Evolutionary conservation across 2,329 filamentous ascomycete genomes (phyloP), one percentile per base, ranked within the genome.

Genomic region (Penicillium capsulatum): DNA sequence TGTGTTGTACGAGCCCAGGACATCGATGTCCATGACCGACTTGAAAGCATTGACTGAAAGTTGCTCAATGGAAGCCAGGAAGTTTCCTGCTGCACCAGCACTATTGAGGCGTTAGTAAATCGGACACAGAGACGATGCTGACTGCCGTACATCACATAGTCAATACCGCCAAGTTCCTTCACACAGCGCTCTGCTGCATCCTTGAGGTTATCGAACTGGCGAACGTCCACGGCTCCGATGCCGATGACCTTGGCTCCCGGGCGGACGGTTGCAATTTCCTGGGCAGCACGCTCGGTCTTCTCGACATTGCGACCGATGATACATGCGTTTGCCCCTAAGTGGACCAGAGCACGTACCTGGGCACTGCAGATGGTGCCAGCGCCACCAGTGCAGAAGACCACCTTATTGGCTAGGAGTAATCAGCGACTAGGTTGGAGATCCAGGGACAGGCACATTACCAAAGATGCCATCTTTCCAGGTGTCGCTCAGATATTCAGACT

Each of bases 61-160:
- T 47, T 83, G 83, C 28, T 83, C 77, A 44, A 97, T 83, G 3
- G 91, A 85, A 0, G 88, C 84, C 15, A 98, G 75, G 66, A 97
- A 98, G 67, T 98, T 98, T 43, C 92, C 92, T 13, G 92, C 92
- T 10, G 92, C 92, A 35, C 92, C 92, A 14, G 91, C 91, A 61
- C 86, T 92, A 34, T 17, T 20, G 3, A 15, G 26, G 10, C 7
- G 34, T 55, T 30, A 60, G 45, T 30, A 46, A 19, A 15, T 17
- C n/a, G 7, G 22, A 10, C 5, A 17, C 15, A 4, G 3, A 15
- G 8, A 2, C 5, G 17, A 19, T n/a, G 27, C 14, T 11, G 26
- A n/a, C 26, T 11, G n/a, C 31, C 77, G 59, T 70, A 91, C 86
- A 96, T 94, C 42, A 94, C 86, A 64, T 83, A 96, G 65, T 98